Evolutionary conservation across 441 rosid genomes (phyloP), one percentile per base, ranked within the genome.

Genomic region (Manihot esculenta): DNA sequence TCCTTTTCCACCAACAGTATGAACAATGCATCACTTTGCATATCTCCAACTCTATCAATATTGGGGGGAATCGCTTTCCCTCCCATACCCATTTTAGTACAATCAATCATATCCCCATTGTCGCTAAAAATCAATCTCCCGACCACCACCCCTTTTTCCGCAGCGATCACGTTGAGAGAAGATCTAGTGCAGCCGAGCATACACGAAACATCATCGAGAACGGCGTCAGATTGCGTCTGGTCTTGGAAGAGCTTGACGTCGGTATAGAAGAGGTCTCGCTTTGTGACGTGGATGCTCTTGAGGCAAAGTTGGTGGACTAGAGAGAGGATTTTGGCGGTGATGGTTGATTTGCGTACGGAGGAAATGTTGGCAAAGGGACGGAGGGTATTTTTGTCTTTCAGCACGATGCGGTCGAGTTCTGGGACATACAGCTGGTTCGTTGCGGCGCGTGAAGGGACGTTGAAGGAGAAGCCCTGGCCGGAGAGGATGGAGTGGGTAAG

Each of bases 161-260:
- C 68, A 1, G 98, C 99, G 20, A 95, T 80, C 23, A 92, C 98
- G 26, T 92, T 95, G 70, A 95, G 96, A 47, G 96, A 89, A 30
- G 98, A 91, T 23, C 97, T 81, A 56, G 98, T 95, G 68, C 98
- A 95, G 2, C 98, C 93, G 5, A 95, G 85, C 87, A 92, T 89
- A 77, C 99, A 95, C 0, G 99, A 91, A 21, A 95, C 99, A 23
- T 91, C 98, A 62, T 92, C 98, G 27, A 92, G 78, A 66, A 92
- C 90, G 15, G 92, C 75, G 65, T 92, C 98, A 53, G 97, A 88
- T 58, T 95, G 96, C 3, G 84, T 78, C 89, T 95, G 98, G 87
- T 95, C 97, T 84, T 94, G 97, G 80, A 95, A 95, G 68, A 95
- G 94, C 83, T 95, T 92, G 55, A 91, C 98, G 70, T 92, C 98